Base-by-base conservation (phyloP, 1,139 yeast species). In the Taiozyma sp. region DNA sequence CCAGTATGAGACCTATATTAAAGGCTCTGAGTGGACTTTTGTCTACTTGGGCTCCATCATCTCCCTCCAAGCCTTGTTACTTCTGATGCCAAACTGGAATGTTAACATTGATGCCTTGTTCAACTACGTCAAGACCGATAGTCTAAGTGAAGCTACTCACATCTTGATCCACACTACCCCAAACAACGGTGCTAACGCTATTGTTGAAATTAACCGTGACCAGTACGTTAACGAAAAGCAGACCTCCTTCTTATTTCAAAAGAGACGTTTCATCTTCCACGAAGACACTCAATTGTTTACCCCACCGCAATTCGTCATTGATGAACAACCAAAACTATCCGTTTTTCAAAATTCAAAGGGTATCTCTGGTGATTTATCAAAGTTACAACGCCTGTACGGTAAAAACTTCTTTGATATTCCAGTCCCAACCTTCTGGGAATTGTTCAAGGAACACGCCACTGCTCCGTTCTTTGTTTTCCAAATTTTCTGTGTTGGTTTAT, bases 391-490 rank as follows among this genome's bases (percentile, higher is more conserved):
- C 63, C 72, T 79, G 53, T 93, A 87, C 63, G 99, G 99, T 48
- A 75, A 76, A 57, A 93, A 93, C 71, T 79, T 79, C 60, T 93
- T 93, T 65, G 99, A 93, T 65, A 93, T 93, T 58, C 99, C 99
- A 39, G 80, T 95, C 49, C 99, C 99, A 46, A 82, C 96, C 1
- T 91, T 93, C 63, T 59, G 79, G 55, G 99, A 93, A 68, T 76
- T 93, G 63, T 93, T 93, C 74, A 86, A 89, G 67, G 99, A 93
- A 69, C 99, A 93, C 68, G 99, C 98, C 7, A 95, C 95, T 45
- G 98, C 99, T 13, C 99, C 99, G 11, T 88, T 95, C 68, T 93
- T 93, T 63, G 97, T 93, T 32, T 93, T 93, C 73, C 99, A 93
- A 72, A 79, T 93, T 54, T 93, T 93, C 68, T 91, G 98, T 65